These are phyloP conservation scores for Eragrostis tef DNA, from an alignment of 202 grass and related monocot genomes.

Conservation along the genomic window DNA sequence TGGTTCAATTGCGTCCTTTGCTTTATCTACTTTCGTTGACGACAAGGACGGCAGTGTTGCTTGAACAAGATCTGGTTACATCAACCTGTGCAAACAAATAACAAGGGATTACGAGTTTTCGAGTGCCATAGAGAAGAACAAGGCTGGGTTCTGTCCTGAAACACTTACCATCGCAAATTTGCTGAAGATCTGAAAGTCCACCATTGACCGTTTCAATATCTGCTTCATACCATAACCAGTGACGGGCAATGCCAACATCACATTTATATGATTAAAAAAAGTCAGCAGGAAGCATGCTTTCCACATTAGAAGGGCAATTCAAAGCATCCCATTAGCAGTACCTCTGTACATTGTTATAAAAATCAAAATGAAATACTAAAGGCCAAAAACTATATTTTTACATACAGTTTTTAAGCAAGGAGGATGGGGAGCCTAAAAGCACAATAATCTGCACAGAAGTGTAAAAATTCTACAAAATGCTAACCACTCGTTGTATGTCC, in stretches of 20 bases:
- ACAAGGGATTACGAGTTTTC: neutral
- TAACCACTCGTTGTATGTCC: conserved; percentile 23
- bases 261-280: conserved; percentile 31
- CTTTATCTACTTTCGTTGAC: conserved; percentile 29
- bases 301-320: conserved; percentile 34
- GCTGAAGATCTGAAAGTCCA: neutral
- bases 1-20: conserved; percentile 28
- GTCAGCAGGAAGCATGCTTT: conserved; percentile 44
- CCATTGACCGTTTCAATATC: neutral
- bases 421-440: neutral
- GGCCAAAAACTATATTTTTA: conserved; percentile 48
- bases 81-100: conserved; percentile 8
- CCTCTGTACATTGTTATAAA: conserved; percentile 40
- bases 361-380: conserved; percentile 44
- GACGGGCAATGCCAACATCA: neutral
- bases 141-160: neutral
- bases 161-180: neutral
- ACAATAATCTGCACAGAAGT: conserved; percentile 54
- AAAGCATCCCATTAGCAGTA: conserved; percentile 40
- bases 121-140: conserved; percentile 8
- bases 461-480: conserved; percentile 46
- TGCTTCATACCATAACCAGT: conserved; percentile 8
- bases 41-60: conserved; percentile 24
- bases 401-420: conserved; percentile 43
- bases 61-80: neutral